Base-by-base conservation (phyloP, 805 yeast genomes). In the Nadsonia fulvescens region DNA sequence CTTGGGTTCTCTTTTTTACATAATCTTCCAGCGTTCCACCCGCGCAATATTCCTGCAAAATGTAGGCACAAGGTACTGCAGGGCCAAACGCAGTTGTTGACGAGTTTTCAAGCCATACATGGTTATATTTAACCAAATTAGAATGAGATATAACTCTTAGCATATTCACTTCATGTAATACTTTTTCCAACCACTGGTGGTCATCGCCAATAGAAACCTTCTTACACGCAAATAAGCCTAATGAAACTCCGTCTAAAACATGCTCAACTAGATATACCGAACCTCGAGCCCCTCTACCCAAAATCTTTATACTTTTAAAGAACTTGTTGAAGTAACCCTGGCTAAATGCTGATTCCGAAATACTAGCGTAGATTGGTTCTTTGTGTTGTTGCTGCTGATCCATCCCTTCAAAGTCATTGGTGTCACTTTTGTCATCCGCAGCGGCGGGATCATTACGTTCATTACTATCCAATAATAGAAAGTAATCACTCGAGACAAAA, bases 261-360 rank as follows among this genome's bases (percentile, higher is more conserved):
- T 82, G 94, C 31, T 71, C 79, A 5, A 82, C 94, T 42, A 79
- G 69, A 40, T 64, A 74, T 6, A 82, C 94, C 14, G 73, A 66
- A 0, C 93, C 93, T 37, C 79, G 67, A 4, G 92, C 76, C 0
- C 94, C 94, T 18, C 73, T 60, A 0, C 94, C 94, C 8, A 82
- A 49, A 2, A 63, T 50, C 1, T 66, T 59, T 8, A 70, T 49
- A 16, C 66, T 62, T 20, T 55, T 59, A 51, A 82, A 82, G 44
- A 82, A 52, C 14, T 46, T 67, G 12, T 61, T 55, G 38, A 73
- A 82, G 44, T 82, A 82, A 3, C 92, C 93, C 33, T 75, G 91
- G 25, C 76, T 72, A 41, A 79, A 77, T 3, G 82, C 56, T 5
- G 28, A 22, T 9, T 32, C 32, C 4, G 46, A 40, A 12, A 43